Evolutionary conservation across 2,329 filamentous ascomycete genomes (phyloP), one percentile per base, ranked within the genome.

Genomic region (Pseudodiploospora longispora): DNA sequence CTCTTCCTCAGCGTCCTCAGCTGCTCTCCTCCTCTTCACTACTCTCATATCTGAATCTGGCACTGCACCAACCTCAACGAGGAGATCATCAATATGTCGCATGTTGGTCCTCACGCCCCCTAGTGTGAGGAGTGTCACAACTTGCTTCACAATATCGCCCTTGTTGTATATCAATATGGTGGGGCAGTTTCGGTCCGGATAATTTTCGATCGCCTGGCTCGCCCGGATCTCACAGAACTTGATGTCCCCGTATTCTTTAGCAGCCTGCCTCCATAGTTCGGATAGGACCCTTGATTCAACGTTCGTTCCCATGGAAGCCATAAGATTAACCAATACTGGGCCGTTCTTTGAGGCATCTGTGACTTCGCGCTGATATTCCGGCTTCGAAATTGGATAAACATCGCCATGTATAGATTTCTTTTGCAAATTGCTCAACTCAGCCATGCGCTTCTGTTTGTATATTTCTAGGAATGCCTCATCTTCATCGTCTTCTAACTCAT

Each of bases 151-250:
- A 52, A 98, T 95, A 60, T 98, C 87, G 12, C 88, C 89, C 56
- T 95, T 88, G 60, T 83, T 85, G 67, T 98, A 98, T 0, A 95
- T 78, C 50, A 98, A 61, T 32, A 98, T 88, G 0, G 93, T 98
- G 2, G 93, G 93, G 46, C 89, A 95, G 63, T 98, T 98, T 46
- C 78, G 77, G 57, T 97, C 93, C 2, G 93, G 93, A 64, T 98
- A 98, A 35, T 88, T 88, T 63, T 97, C 93, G 55, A 98, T 96
- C 46, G 93, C 95, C 68, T 96, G 80, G 59, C 88, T 83, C 6
- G 83, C 93, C 54, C 83, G 79, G 54, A 98, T 97, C 68, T 97
- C 87, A 63, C 91, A 97, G 66, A 98, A 98, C 68, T 98, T 98
- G 63, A 98, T 72, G 52, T 98, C 91, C 19, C 89, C 88, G 59